A percentile compares a stretch with the other conserved stretches of the same genome.
Evolutionary conservation across 345 rosid genomes (phyloP).

Genomic region (Balakata baccata): DNA sequence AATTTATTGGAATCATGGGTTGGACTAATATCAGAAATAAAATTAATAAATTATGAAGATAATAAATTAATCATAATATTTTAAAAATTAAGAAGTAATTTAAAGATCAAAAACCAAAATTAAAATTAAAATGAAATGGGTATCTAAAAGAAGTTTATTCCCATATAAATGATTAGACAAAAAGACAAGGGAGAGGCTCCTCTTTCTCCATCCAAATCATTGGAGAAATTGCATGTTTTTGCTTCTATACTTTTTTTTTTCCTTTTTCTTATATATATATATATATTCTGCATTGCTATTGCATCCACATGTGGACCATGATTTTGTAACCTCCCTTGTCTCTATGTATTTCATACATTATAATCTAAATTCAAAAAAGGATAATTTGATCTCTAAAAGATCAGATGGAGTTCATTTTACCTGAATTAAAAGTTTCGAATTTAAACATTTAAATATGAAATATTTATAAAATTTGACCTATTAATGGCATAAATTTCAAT

Average conservation of each 20-base stretch:
- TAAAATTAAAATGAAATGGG: constrained; percentile 15
- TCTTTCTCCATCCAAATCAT: constrained; percentile 34
- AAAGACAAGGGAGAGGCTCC: constrained; percentile 30
- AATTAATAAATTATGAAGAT: no score
- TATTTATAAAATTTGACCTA: no score
- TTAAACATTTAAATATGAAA: no score
- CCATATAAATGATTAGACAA: constrained; percentile 32
- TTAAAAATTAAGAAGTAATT: no score
- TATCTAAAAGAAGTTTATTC: constrained; percentile 42
- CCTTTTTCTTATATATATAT: background rate
- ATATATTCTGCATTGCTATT: constrained; percentile 5
- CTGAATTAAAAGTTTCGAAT: no score
- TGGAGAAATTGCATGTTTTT: constrained; percentile 14
- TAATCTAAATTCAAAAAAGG: no score
- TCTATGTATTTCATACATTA: constrained; percentile 7
- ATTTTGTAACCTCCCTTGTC: constrained; percentile 19
- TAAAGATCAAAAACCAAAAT: background rate
- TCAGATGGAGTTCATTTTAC: no score
- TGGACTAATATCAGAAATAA: no score
- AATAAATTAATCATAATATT: no score
- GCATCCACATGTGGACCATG: constrained; percentile 19
- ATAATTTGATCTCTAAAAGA: no score
- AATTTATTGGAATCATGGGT: no score
- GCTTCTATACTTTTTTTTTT: background rate
- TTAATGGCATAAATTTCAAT: no score